Conservation (phyloP, 2,329 filamentous ascomycete genomes). For the Paraphoma sp. region DNA sequence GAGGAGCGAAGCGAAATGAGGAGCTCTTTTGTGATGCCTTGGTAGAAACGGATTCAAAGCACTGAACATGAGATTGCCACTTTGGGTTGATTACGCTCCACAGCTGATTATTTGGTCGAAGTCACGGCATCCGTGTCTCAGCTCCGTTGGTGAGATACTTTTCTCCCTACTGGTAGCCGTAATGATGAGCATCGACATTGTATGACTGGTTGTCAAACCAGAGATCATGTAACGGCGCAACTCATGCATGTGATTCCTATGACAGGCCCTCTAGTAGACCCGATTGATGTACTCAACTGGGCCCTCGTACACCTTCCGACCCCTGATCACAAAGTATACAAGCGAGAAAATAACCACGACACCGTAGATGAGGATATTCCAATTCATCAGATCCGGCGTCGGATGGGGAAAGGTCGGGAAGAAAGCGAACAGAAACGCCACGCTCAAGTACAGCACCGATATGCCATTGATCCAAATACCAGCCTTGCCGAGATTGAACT, state of each 20-base stretch:
- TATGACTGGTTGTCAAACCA: background rate
- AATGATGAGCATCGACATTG: no score
- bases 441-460: conserved; percentile 48
- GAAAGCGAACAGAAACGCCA: conserved; percentile 54
- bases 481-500: conserved; percentile 55
- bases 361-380: conserved; percentile 56
- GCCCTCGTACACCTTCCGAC: conserved; percentile 49
- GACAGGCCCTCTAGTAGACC: conserved; percentile 2
- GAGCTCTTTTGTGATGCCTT: no score
- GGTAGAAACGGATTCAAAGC: no score
- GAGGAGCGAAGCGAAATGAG: no score
- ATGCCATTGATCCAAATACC: conserved; percentile 54
- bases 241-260: background rate
- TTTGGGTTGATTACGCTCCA: no score
- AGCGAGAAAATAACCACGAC: conserved; percentile 52
- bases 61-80: no score
- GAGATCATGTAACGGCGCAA: background rate
- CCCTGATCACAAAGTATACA: conserved; percentile 51
- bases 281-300: conserved; percentile 37
- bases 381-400: conserved; percentile 53
- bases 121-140: no score
- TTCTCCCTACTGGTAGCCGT: no score
- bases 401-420: conserved; percentile 48
- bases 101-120: no score
- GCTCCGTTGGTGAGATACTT: no score